Evolutionary conservation across 805 yeast species (phyloP), one percentile per base, ranked within the genome.

Genomic region (Sugiyamaella chiloensis): DNA sequence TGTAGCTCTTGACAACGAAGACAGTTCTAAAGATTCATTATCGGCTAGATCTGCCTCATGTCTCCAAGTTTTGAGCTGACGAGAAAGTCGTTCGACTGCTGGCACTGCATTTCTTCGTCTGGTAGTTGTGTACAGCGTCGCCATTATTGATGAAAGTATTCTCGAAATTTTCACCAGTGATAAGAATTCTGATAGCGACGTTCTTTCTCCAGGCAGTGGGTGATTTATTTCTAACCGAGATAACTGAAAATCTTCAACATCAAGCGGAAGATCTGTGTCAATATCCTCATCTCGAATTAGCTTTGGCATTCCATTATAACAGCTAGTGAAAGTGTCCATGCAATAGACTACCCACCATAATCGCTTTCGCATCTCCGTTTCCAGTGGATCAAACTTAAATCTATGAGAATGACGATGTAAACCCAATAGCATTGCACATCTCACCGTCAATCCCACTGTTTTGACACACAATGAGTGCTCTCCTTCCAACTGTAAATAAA

Each of bases 281-380:
- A 39, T 12, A 14, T 39, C 42, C 19, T 39, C 42, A n/a, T 39
- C 42, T 39, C 42, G 6, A 14, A 39, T 24, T 5, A 39, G 30
- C 16, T 39, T 39, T 8, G 42, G 42, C 42, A 39, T 39, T 5
- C 42, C 42, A 24, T 39, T 39, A n/a, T 39, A 39, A 17, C 42
- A 39, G 30, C 42, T 39, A 11, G 42, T 12, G 14, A 20, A 39
- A 11, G 42, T 39, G 14, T 39, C 42, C 9, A 39, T 8, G 17
- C 42, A 39, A n/a, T 39, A 39, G 8, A 39, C 42, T 12, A 20
- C 23, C 42, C 42, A 39, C 42, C 42, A 39, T 11, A 39, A 14
- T 14, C 42, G 5, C 24, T 39, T 39, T 12, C 42, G 12, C 19
- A 39, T 39, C 30, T 39, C 30, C 16, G 42, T 20, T 24, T 39